Base-by-base conservation (phyloP, 78 protist genomes). In the Neovahlkampfia damariscottae region DNA sequence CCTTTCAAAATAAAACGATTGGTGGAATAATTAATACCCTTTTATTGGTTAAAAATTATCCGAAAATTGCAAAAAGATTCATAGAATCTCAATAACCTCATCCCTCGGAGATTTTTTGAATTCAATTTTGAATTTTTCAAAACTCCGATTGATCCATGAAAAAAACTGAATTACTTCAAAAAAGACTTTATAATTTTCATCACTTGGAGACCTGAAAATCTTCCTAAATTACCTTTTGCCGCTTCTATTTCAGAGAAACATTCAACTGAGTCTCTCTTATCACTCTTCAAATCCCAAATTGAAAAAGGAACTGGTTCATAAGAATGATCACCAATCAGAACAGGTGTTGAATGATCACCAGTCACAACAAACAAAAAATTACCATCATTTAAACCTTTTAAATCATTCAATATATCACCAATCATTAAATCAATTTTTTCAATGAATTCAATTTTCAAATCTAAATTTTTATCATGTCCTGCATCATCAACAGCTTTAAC, bases 311-410 rank as follows among this genome's bases (percentile, higher is more conserved):
- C 90, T 8, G 90, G 91, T 58, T 90, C 90, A 76, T 40, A 66
- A 32, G 85, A 66, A 38, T 90, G 94, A 62, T 90, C 94, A 38
- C 84, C 86, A 19, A 72, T 72, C 8, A 41, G 39, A 5, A 74
- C 80, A 2, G 94, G 94, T 28, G 94, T 90, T 35, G 89, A 76
- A 79, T 90, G 94, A 72, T 90, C 94, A 30, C 91, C 94, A 29
- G 89, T 88, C 27, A 89, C 50, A 67, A 81, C 78, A 10, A 89
- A 67, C 5, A 76, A 67, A 29, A 69, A 29, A 40, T 74, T 76
- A 19, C 59, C 35, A 31, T 58, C 27, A 37, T 75, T 29, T 39
- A 67, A 2, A 70, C 82, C 40, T 40, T 29, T 0, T 72, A 58
- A 30, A 36, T 62, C 27, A 76, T 71, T 30, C 35, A 30, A 19